Base-by-base conservation (phyloP, 2,329 filamentous ascomycete genomes). In the Neocucurbitaria cava region DNA sequence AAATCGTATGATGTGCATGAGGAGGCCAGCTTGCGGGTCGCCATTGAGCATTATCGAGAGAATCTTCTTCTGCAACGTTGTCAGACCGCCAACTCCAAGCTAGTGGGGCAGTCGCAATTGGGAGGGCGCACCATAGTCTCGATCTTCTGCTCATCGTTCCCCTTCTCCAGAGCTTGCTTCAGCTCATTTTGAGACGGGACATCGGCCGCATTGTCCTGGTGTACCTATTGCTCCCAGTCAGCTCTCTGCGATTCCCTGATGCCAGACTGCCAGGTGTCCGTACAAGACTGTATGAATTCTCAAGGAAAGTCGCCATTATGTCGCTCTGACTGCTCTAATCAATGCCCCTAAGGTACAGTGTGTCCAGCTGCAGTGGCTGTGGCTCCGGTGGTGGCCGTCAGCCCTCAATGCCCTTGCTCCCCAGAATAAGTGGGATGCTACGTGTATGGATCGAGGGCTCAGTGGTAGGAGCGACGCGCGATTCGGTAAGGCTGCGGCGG, bases 1-100 rank as follows among this genome's bases (percentile, higher is more conserved):
- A 76, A 99, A 99, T 76, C 95, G 92, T 77, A 99, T 99, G 73
- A 99, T 99, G 81, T 98, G 95, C 95, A 99, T 99, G 68, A 99
- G 87, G 18, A 99, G 84, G 66, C 92, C 89, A 23, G 93, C 90
- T 89, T 99, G 95, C 36, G 95, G 89, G 74, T 99, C 94, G 66
- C 95, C 95, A 77, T 98, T 98, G 72, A 99, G 87, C 95, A 99
- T 98, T 74, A 97, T 87, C 61, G 91, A 96, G 74, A 98, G 82
- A 76, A 99, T 92, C 81, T 88, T 90, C 87, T 95, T 96, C 72
- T 75, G 62, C 58, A 36, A 45, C 45, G 18, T 50, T 59, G 68
- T 74, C 50, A 74, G 69, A 61, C 43, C 50, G 57, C 42, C 45
- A 41, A 28, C 50, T 92, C 96, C 96, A 47, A 18, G 57, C 51